A percentile compares a stretch with the other conserved stretches of the same genome.
Conservation (phyloP, 1,284 basidiomycete species). For the Schizopora paradoxa region DNA sequence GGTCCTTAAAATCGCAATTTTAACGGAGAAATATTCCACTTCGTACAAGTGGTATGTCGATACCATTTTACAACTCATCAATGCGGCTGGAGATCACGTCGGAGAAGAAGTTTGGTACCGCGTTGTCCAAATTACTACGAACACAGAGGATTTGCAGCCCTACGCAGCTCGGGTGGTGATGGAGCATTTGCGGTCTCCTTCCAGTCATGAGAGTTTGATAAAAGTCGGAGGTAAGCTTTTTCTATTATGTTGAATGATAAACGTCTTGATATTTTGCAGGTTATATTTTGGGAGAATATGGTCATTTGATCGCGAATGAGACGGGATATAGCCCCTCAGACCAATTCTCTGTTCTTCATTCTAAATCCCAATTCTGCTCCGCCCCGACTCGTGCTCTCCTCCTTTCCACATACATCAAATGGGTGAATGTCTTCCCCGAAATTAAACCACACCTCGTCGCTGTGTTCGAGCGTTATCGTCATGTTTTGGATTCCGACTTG, state of each 20-base stretch:
- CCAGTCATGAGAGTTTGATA: slow-evolving; percentile 95
- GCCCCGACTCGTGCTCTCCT: slow-evolving; percentile 90
- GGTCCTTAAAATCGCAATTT: slow-evolving; percentile 97
- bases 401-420: slow-evolving; percentile 97
- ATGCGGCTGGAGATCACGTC: slow-evolving; percentile 95
- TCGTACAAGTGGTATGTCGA: slow-evolving; percentile 97
- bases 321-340: slow-evolving; percentile 89
- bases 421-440: slow-evolving; percentile 99
- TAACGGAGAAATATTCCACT: slow-evolving; percentile 96
- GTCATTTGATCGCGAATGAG: slow-evolving; percentile 95
- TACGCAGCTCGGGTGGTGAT: slow-evolving; percentile 96
- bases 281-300: slow-evolving; percentile 96
- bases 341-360: slow-evolving; percentile 92
- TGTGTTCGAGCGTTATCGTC: slow-evolving; percentile 96
- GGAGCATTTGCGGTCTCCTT: slow-evolving; percentile 81
- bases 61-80: slow-evolving; percentile 92
- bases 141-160: slow-evolving; percentile 93
- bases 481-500: slow-evolving; percentile 95
- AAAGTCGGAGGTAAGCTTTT: slow-evolving; percentile 80
- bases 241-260: slow-evolving; percentile 13
- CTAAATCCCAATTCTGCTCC: slow-evolving; percentile 93
- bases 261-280: slow-evolving; percentile 41
- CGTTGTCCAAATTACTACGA: slow-evolving; percentile 96
- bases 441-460: slow-evolving; percentile 92
- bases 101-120: slow-evolving; percentile 99